A percentile compares a stretch with the other conserved stretches of the same genome.
These are phyloP conservation scores for Candida yuanshanica DNA, from an alignment of 805 yeast genomes.

Conservation along the genomic window DNA sequence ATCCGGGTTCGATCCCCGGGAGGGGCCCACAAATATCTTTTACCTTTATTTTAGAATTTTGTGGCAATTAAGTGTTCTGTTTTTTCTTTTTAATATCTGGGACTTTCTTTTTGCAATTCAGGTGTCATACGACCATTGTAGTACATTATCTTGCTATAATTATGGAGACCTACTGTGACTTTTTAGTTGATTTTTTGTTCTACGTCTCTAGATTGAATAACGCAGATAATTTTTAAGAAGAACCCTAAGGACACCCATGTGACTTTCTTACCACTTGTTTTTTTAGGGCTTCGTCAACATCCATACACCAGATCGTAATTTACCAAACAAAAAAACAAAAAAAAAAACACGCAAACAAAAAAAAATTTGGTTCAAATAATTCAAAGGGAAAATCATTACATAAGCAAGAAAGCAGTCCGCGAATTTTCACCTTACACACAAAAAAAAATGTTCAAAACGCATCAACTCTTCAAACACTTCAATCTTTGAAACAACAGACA, in stretches of 20 bases:
- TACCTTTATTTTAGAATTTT: slow-evolving; percentile 4
- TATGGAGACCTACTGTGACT: too few relatives aligned
- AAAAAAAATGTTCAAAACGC: slow-evolving; percentile 20
- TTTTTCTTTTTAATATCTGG: slow-evolving; percentile 2
- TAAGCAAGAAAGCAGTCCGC: background rate
- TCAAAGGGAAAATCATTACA: background rate
- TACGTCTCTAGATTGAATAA: too few relatives aligned
- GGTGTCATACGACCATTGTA: too few relatives aligned
- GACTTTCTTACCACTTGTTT: background rate
- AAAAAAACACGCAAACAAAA: background rate
- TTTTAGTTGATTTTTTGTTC: background rate
- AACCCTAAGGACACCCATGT: background rate
- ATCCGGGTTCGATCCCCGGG: slow-evolving; percentile 53
- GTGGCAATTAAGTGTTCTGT: background rate
- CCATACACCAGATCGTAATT: slow-evolving; percentile 1
- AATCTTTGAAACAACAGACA: slow-evolving; percentile 13
- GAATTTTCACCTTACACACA: slow-evolving; percentile 1
- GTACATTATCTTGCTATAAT: too few relatives aligned
- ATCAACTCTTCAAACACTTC: slow-evolving; percentile 6
- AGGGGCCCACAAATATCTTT: slow-evolving; percentile 32
- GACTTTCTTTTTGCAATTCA: too few relatives aligned
- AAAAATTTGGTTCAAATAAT: background rate
- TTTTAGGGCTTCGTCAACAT: background rate
- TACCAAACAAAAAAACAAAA: too few relatives aligned
- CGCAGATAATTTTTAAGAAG: background rate